Conservation (phyloP, 305 asterid species). For the Coffea humblotiana region DNA sequence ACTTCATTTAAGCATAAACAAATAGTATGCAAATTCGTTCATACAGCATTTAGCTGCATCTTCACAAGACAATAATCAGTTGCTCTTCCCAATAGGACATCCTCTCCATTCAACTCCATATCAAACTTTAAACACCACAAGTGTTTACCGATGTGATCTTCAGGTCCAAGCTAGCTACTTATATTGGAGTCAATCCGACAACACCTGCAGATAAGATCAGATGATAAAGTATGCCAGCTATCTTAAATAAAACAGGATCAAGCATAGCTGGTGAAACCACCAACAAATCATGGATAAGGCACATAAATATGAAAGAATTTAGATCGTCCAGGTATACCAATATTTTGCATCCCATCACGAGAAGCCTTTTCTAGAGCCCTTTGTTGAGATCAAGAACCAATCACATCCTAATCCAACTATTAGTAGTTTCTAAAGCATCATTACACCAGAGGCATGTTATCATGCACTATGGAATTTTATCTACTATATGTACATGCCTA, state of each 20-base stretch:
- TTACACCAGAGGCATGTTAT: not conserved
- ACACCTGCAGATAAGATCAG: conserved; percentile 57
- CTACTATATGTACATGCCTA: not conserved
- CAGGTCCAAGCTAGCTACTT: conserved; percentile 19
- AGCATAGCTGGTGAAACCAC: not conserved
- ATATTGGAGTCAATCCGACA: conserved; percentile 80
- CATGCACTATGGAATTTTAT: not conserved
- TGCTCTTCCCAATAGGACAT: not conserved
- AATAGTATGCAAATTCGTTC: conserved; percentile 5
- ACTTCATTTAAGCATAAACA: conserved; percentile 5
- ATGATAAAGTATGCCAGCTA: conserved; percentile 3
- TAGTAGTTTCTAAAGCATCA: not conserved
- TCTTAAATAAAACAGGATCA: not conserved
- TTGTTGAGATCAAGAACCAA: not conserved
- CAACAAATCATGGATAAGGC: not conserved
- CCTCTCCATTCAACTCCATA: conserved; percentile 11
- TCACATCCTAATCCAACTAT: not conserved
- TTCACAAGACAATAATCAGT: not conserved
- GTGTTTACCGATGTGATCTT: conserved; percentile 1
- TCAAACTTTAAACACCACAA: not conserved
- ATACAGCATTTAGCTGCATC: not conserved
- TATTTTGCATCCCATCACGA: not conserved
- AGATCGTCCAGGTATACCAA: not conserved
- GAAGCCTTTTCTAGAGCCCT: not conserved
- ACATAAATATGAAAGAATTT: not conserved